Conservation (phyloP, 768 basidiomycete species). For the Cytidiella melzeri region DNA sequence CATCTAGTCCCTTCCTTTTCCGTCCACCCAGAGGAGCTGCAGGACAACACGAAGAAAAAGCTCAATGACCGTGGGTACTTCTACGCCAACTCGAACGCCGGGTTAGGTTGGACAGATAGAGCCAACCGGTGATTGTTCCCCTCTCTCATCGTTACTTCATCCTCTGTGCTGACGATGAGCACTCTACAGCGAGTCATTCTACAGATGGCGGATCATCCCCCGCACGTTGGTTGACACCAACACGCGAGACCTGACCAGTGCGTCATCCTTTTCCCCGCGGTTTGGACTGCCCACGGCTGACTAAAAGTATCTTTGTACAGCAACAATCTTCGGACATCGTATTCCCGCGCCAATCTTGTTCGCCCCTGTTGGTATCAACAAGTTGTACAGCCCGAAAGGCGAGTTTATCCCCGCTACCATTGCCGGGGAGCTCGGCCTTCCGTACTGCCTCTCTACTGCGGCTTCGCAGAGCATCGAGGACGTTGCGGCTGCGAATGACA, state of each 20-base stretch:
- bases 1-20: slow-evolving; percentile 34
- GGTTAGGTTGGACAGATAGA: slow-evolving; percentile 44
- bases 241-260: slow-evolving; percentile 40
- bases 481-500: slow-evolving; percentile 43
- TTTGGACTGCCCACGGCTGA: background rate
- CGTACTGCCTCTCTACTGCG: slow-evolving; percentile 49
- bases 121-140: slow-evolving; percentile 35
- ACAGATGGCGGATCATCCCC: slow-evolving; percentile 49
- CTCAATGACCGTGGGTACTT: slow-evolving; percentile 42
- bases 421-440: slow-evolving; percentile 42
- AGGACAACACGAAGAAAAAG: slow-evolving; percentile 34
- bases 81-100: slow-evolving; percentile 49
- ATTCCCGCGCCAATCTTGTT: slow-evolving; percentile 48
- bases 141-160: background rate
- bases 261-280: slow-evolving; percentile 9
- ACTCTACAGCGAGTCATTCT: slow-evolving; percentile 41
- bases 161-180: background rate
- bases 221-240: slow-evolving; percentile 49
- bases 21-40: slow-evolving; percentile 37
- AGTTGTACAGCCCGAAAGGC: slow-evolving; percentile 38
- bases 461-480: slow-evolving; percentile 44
- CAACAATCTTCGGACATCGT: slow-evolving; percentile 39
- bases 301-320: slow-evolving; percentile 13
- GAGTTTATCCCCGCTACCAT: slow-evolving; percentile 43
- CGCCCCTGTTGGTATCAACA: slow-evolving; percentile 53